Percentiles rank a stretch among this genome's conserved stretches.
Evolutionary conservation across 495 filamentous ascomycete species (phyloP).

Genomic region (Glarea lozoyensis): DNA sequence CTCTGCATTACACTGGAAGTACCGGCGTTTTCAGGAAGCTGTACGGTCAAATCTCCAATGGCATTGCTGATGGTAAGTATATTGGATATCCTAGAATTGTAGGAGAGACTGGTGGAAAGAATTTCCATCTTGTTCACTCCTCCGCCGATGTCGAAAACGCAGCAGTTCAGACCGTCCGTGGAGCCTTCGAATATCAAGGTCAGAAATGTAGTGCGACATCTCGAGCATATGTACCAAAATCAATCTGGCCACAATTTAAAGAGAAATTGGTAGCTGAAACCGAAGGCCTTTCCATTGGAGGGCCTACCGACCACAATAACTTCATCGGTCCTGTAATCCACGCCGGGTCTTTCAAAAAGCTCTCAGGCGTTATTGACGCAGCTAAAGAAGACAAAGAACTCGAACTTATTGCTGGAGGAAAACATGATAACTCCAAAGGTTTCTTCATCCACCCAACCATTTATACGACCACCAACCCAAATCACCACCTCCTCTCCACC

Average conservation of each 20-base stretch:
- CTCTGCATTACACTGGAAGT: conserved; percentile 74
- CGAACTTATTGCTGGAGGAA: conserved; percentile 58
- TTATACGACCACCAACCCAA: conserved; percentile 49
- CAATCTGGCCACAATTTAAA: conserved; percentile 59
- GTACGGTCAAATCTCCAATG: conserved; percentile 60
- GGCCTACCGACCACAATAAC: conserved; percentile 56
- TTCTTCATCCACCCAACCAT: conserved; percentile 69
- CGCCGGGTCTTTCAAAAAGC: conserved; percentile 59
- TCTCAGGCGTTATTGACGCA: conserved; percentile 54
- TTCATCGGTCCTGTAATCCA: conserved; percentile 80
- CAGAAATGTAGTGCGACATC: conserved; percentile 86
- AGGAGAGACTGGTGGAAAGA: conserved; percentile 85
- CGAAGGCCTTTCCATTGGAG: conserved; percentile 56
- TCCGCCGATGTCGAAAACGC: conserved; percentile 70
- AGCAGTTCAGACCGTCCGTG: conserved; percentile 71
- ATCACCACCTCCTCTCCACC: conserved; percentile 56
- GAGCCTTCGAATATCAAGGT: conserved; percentile 83
- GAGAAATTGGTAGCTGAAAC: conserved; percentile 54
- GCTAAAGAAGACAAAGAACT: conserved; percentile 57
- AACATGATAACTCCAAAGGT: conserved; percentile 56
- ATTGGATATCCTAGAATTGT: conserved; percentile 72
- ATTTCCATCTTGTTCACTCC: conserved; percentile 75
- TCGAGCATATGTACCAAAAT: conserved; percentile 63
- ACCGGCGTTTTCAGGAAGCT: conserved; percentile 73
- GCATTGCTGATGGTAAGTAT: conserved; percentile 60